Percentiles rank a stretch among this genome's conserved stretches.
Conservation (phyloP, 2,329 filamentous ascomycete species). For the Colletotrichum trifolii region DNA sequence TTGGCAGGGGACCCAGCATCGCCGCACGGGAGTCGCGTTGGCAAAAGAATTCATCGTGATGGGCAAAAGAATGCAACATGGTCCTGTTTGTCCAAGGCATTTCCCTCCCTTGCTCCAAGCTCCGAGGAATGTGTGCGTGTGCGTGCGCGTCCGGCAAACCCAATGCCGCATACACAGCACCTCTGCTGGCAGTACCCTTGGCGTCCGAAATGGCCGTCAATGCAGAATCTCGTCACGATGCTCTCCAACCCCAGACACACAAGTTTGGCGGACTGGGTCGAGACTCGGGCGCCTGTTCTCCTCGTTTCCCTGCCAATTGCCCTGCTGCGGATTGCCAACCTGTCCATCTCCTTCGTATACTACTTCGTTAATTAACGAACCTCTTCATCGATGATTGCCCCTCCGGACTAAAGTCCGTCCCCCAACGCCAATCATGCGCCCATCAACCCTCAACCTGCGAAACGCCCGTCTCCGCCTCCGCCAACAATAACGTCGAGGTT, state of each 20-base stretch:
- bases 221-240: slow-evolving; percentile 15
- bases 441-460: background rate
- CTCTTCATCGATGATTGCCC: no score
- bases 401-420: background rate
- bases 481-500: slow-evolving; percentile 10
- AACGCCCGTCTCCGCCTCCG: background rate
- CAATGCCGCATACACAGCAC: no score
- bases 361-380: no score
- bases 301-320: no score
- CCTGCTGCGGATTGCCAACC: no score
- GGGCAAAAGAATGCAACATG: background rate
- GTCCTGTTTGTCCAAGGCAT: slow-evolving; percentile 6
- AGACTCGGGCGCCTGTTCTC: no score
- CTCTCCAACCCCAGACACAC: background rate
- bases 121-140: no score
- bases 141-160: no score
- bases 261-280: no score
- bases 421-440: background rate
- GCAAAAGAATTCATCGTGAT: slow-evolving; percentile 12
- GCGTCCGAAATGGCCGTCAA: slow-evolving; percentile 31
- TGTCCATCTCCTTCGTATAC: no score
- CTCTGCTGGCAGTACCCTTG: slow-evolving; percentile 15
- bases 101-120: background rate
- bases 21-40: no score
- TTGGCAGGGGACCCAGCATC: slow-evolving; percentile 21